Evolutionary conservation across 805 yeast genomes (phyloP).

Genomic region (Myxozyma lipomycoides): DNA sequence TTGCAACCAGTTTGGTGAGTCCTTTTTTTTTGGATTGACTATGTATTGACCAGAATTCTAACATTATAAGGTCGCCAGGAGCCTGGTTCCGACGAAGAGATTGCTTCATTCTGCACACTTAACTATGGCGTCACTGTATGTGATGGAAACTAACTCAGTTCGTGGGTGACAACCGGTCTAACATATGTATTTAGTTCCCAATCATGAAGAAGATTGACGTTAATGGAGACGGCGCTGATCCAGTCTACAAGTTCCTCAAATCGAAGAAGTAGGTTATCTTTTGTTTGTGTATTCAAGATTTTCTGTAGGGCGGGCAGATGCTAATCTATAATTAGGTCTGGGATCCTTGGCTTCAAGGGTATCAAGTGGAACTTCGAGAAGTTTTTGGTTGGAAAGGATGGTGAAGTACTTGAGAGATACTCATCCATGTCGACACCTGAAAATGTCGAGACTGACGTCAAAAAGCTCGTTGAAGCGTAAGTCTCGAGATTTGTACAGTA

Average conservation of each 20-base stretch:
- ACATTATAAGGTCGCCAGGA: constrained; percentile 51
- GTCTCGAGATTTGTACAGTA: not conserved
- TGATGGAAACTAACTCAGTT: not conserved
- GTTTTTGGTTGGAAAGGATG: constrained; percentile 56
- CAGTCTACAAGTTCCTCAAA: constrained; percentile 77
- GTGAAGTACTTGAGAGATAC: constrained; percentile 57
- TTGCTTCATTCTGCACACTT: constrained; percentile 64
- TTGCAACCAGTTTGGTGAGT: constrained; percentile 74
- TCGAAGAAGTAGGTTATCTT: constrained; percentile 42
- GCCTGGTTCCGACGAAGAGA: constrained; percentile 60
- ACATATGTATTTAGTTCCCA: constrained; percentile 52
- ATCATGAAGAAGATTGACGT: constrained; percentile 82
- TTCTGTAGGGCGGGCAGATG: not conserved
- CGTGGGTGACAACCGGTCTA: not conserved
- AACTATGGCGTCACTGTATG: constrained; percentile 73
- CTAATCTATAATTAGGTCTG: constrained; percentile 32
- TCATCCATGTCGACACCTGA: constrained; percentile 66
- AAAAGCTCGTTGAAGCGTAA: not conserved
- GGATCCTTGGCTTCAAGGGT: constrained; percentile 63
- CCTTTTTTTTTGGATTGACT: not conserved
- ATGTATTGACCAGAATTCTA: not conserved
- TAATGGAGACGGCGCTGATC: constrained; percentile 76
- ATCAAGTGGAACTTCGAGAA: constrained; percentile 80
- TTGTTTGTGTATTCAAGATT: not conserved
- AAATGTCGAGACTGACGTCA: constrained; percentile 11